Percentiles rank a stretch among this genome's conserved stretches.
phyloP scores from a whole-genome alignment of 179 eudicot genomes.

The Amaranthus tricolor region DNA sequence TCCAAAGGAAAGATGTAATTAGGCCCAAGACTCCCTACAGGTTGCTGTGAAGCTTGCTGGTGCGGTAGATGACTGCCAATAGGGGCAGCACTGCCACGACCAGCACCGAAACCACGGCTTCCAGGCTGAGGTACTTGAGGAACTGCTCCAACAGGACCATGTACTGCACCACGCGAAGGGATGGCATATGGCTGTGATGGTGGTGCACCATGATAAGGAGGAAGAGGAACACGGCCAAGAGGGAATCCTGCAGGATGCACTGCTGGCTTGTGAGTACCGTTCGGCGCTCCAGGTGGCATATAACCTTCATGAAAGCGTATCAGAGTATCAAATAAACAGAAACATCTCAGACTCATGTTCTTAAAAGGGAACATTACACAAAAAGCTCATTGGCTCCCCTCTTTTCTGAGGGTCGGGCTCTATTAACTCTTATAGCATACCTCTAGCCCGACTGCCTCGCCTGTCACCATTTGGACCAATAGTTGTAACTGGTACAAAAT shows the following conservation, averaged over 20 bases:
- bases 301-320: slow-evolving; percentile 33
- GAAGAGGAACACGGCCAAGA: slow-evolving; percentile 75
- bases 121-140: slow-evolving; percentile 94
- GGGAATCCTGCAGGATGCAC: slow-evolving; percentile 77
- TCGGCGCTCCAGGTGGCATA: slow-evolving; percentile 83
- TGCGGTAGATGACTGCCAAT: slow-evolving; percentile 91
- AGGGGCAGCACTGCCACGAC: slow-evolving; percentile 86
- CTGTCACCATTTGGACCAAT: slow-evolving; percentile 67
- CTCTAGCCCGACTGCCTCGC: slow-evolving; percentile 78
- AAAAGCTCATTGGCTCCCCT: too few relatives aligned
- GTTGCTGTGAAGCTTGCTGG: slow-evolving; percentile 79
- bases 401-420: too few relatives aligned
- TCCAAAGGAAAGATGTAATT: slow-evolving; percentile 83
- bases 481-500: slow-evolving; percentile 51
- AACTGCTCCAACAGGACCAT: slow-evolving; percentile 96
- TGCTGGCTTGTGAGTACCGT: slow-evolving; percentile 88
- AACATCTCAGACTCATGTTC: too few relatives aligned
- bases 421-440: slow-evolving; percentile 29
- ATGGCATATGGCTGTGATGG: slow-evolving; percentile 96
- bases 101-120: slow-evolving; percentile 86
- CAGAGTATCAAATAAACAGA: background rate
- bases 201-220: slow-evolving; percentile 82
- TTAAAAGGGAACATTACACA: too few relatives aligned
- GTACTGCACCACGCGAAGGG: slow-evolving; percentile 84
- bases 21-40: slow-evolving; percentile 73